Evolutionary conservation across 345 rosid genomes (phyloP), one percentile per base, ranked within the genome.

Genomic region (Pugionium cornutum): DNA sequence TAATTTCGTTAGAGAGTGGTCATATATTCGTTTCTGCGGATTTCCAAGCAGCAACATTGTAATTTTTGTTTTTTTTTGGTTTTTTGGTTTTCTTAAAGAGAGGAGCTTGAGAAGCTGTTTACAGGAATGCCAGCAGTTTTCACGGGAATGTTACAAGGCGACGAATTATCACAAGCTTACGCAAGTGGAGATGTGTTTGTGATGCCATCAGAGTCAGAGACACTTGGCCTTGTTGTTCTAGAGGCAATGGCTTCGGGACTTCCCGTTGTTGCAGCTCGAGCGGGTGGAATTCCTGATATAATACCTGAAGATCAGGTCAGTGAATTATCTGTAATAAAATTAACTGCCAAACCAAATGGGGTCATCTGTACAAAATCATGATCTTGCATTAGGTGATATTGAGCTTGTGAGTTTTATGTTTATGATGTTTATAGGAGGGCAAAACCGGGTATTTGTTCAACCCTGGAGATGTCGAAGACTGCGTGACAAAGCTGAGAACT

Each of bases 171-270:
- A 29, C 88, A 88, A 75, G 99, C 97, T 9, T 94, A 90, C 67
- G 97, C 99, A 4, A 94, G 99, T 39, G 99, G 97, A 18, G 99
- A 94, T 68, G 88, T 90, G 52, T 94, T 94, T 52, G 80, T 82
- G 73, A 94, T 90, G 96, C 99, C 99, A 44, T 94, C 99, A 7
- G 99, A 90, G 70, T 90, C 99, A 1, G 97, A 90, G 76, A 94
- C 99, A 9, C 95, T 94, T 1, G 99, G 99, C 36, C 95, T 83
- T 4, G 99, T 94, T 1, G 99, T 94, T 64, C 79, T 90, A 68
- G 99, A 90, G 70, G 95, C 99, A 62, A 94, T 94, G 99, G 82
- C 99, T 62, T 94, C 99, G 0, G 99, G 97, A 11, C 74, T 84
- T 52, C 92, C 97, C 0, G 97, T 94, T 35, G 97, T 94, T 62